Evolutionary conservation across 768 basidiomycete genomes (phyloP).

Genomic region (Boletus pseudopeckii): DNA sequence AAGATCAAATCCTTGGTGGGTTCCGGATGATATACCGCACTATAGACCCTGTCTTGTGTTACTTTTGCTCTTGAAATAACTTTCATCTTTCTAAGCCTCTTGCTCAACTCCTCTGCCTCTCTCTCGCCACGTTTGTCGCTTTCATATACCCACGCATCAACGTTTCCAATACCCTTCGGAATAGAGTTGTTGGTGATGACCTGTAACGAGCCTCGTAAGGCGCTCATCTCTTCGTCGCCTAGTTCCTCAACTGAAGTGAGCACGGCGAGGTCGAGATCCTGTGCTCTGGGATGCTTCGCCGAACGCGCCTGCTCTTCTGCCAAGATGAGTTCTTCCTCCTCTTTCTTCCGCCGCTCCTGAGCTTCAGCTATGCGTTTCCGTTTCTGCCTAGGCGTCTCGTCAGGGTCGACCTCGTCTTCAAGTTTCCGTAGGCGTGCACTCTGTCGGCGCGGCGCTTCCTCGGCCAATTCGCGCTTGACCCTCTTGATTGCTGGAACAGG

Average conservation of each 20-base stretch:
- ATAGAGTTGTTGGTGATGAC: slow-evolving; percentile 34
- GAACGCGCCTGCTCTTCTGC: slow-evolving; percentile 60
- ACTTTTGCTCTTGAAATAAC: slow-evolving; percentile 81
- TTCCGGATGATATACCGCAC: slow-evolving; percentile 79
- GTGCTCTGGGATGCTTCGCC: slow-evolving; percentile 66
- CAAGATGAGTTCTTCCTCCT: slow-evolving; percentile 59
- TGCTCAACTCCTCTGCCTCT: slow-evolving; percentile 51
- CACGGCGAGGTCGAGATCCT: slow-evolving; percentile 57
- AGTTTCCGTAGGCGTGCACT: slow-evolving; percentile 55
- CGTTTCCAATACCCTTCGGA: slow-evolving; percentile 38
- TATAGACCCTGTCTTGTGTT: slow-evolving; percentile 69
- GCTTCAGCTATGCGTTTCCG: slow-evolving; percentile 64
- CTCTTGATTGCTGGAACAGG: slow-evolving; percentile 58
- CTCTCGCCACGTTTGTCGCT: slow-evolving; percentile 44
- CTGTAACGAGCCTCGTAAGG: slow-evolving; percentile 46
- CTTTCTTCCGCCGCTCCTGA: slow-evolving; percentile 53
- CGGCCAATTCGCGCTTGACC: slow-evolving; percentile 45
- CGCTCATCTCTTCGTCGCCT: slow-evolving; percentile 41
- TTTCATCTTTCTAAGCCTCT: slow-evolving; percentile 52
- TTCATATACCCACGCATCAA: slow-evolving; percentile 53
- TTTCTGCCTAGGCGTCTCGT: slow-evolving; percentile 64
- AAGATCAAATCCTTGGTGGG: slow-evolving; percentile 79
- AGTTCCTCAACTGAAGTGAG: slow-evolving; percentile 50
- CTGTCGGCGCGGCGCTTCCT: slow-evolving; percentile 56
- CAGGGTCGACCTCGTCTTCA: slow-evolving; percentile 43